Evolutionary conservation across 208 protist species (phyloP), one percentile per base, ranked within the genome.

Genomic region (Porcisia hertigi): DNA sequence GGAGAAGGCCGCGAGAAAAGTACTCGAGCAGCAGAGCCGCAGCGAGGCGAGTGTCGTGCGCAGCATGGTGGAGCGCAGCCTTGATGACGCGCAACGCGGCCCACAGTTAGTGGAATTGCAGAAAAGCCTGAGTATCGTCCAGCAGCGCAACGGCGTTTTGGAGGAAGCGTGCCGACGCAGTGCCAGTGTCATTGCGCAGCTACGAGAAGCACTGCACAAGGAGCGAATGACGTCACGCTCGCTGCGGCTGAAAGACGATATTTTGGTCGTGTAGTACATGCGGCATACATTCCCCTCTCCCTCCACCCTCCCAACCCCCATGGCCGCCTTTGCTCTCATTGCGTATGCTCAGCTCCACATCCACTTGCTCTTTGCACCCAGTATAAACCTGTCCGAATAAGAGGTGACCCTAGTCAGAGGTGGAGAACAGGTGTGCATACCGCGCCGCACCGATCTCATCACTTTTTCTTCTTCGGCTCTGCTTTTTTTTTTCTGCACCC

Each of bases 151-250:
- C 65, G 53, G 75, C 23, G 49, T 85, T 39, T 74, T 94, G 30
- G 90, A 96, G 71, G 66, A 75, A 52, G 83, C 86, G 12, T 93
- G 88, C 59, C 82, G 74, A 23, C 75, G 80, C 39, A 92, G 90
- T 69, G 84, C 87, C 0, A 54, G 59, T 14, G 91, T 92, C 4
- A 95, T 95, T 71, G 75, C 88, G 16, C 84, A 85, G 45, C 80
- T 95, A 47, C 85, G 91, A 18, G 91, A 93, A 60, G 63, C 74
- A n/a, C 69, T 88, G 36, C 82, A 92, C 47, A 80, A 72, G 18
- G 79, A 82, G 72, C 80, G 76, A 49, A 78, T 72, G 65, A 75
- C 47, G 54, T 73, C 57, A 34, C 77, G 77, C 54, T n/a, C 65
- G 39, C 49, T 81, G 30, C 77, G 71, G 18, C 54, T 65, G 39